Base-by-base conservation (phyloP, 768 basidiomycete genomes). In the Lactarius psammicola region DNA sequence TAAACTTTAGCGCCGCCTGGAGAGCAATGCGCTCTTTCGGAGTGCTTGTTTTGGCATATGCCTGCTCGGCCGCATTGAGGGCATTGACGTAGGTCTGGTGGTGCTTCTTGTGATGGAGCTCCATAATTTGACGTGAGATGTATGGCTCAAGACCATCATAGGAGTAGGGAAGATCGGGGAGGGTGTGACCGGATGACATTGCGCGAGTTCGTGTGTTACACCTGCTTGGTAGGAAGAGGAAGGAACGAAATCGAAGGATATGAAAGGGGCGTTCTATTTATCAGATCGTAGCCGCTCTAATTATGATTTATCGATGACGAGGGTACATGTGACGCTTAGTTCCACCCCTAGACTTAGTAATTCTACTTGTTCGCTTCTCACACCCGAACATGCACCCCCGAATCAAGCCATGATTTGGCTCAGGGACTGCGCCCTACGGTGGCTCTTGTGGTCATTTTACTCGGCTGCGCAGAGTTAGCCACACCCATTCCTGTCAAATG, bases 111-210 rank as follows among this genome's bases (percentile, higher is more conserved):
- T 98, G 95, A 79, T 98, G 95, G 59, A 96, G 90, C 63, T 80
- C 84, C 95, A 96, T 98, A 79, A 97, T 98, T 80, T 95, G 85
- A 75, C 82, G 74, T 40, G 86, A 90, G 80, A 98, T 96, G 80
- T 86, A 88, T n/a, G 95, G 95, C 82, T 95, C 92, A 74, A 98
- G 92, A 60, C 86, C 95, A 81, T 95, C 79, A 80, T 95, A 95
- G 7, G 80, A 72, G 76, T 94, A 95, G 7, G 87, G 86, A 36
- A 94, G 86, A 68, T 81, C 78, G 28, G 92, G 92, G 40, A 94
- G 85, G 54, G 78, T 80, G 81, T 87, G 57, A 23, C 26, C 42
- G n/a, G 70, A 62, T 60, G 83, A 71, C 72, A 74, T 74, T 42
- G 53, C 42, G 31, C 0, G 51, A 6, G 31, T 60, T 26, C 31